Percentiles rank a stretch among this genome's conserved stretches.
Evolutionary conservation across 2,329 filamentous ascomycete species (phyloP).

Genomic region (Botrytis porri): DNA sequence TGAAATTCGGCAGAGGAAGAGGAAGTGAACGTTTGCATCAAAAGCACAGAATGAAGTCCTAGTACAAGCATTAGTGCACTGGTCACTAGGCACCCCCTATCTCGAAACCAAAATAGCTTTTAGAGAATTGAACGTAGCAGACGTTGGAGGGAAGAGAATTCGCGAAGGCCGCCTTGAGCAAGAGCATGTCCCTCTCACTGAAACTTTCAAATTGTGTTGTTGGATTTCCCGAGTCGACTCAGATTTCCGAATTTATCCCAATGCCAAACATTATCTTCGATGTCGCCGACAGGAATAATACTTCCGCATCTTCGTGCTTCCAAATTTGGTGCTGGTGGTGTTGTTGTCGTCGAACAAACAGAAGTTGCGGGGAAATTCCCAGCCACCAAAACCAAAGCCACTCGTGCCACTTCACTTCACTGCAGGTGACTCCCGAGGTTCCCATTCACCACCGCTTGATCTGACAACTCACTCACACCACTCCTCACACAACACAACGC

Average conservation of each 20-base stretch:
- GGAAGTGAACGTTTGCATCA: background rate
- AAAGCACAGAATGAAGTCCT: background rate
- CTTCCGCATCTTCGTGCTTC: background rate
- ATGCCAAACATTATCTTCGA: background rate
- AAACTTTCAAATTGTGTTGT: background rate
- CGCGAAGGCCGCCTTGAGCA: background rate
- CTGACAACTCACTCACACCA: slow-evolving; percentile 3
- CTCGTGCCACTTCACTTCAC: background rate
- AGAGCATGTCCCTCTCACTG: background rate
- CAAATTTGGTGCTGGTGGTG: too few relatives aligned
- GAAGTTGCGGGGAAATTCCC: background rate
- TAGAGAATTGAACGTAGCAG: too few relatives aligned
- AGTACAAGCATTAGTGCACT: background rate
- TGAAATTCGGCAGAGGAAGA: background rate
- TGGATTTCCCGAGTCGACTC: fast-evolving
- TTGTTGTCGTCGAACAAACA: background rate
- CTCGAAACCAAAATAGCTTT: background rate
- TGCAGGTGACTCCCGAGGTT: background rate
- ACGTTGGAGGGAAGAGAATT: background rate
- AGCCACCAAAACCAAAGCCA: background rate
- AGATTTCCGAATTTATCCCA: background rate
- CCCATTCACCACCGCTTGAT: background rate
- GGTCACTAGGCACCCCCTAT: background rate
- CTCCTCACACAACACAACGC: slow-evolving; percentile 3
- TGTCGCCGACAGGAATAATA: background rate